Conservation (phyloP, 2,329 filamentous ascomycete species). For the Parastagonospora nodorum region DNA sequence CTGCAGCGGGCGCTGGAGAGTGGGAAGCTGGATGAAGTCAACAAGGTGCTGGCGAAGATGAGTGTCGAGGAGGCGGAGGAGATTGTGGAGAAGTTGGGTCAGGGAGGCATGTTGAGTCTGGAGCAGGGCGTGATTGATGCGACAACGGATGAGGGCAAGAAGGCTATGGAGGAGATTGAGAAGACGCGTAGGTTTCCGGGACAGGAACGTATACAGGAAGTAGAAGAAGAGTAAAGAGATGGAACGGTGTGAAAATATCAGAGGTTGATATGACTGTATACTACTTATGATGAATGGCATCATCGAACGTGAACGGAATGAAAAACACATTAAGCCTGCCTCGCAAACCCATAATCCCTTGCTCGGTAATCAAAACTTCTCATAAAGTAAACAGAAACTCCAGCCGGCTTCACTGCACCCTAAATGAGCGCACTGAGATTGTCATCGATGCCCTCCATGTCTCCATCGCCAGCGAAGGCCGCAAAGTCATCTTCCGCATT, state of each 20-base stretch:
- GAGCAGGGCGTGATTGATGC: constrained; percentile 95
- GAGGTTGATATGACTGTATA: background rate
- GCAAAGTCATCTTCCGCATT: constrained; percentile 45
- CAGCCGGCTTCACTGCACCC: background rate
- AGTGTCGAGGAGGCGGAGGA: constrained; percentile 86
- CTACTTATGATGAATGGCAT: constrained; percentile 3
- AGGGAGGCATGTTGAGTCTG: constrained; percentile 86
- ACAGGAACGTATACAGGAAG: constrained; percentile 22
- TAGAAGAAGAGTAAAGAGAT: background rate
- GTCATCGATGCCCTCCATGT: constrained; percentile 62
- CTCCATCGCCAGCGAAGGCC: constrained; percentile 53
- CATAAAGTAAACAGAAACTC: background rate
- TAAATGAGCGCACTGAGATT: constrained; percentile 62
- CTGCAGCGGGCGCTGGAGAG: constrained; percentile 82
- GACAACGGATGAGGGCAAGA: constrained; percentile 83
- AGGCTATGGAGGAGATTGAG: constrained; percentile 73
- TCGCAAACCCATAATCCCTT: background rate
- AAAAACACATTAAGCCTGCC: background rate
- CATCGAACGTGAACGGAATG: background rate
- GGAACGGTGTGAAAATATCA: background rate
- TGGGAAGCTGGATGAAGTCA: constrained; percentile 88
- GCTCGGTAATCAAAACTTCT: background rate
- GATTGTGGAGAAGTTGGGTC: constrained; percentile 76
- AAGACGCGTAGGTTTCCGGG: constrained; percentile 45
- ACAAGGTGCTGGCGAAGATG: constrained; percentile 87